phyloP scores from a whole-genome alignment of 495 filamentous ascomycete genomes.

The Neurospora discreta region DNA sequence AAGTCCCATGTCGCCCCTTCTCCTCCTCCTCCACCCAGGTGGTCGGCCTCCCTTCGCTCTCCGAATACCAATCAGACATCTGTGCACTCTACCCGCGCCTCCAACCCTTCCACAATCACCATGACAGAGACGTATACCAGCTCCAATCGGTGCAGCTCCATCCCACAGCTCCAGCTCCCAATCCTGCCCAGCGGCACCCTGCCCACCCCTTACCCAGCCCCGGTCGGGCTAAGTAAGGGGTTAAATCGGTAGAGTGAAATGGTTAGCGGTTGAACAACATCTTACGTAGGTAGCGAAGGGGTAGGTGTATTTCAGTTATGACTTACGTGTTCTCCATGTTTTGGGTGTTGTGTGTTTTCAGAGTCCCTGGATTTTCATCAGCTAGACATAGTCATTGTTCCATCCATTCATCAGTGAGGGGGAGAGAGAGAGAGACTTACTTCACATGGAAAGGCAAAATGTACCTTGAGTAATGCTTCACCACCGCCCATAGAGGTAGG shows the following conservation, averaged over 20 bases:
- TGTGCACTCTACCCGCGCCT: too few relatives aligned
- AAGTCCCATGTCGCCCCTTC: too few relatives aligned
- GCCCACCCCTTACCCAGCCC: background rate
- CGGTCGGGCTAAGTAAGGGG: too few relatives aligned
- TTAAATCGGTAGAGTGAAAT: background rate
- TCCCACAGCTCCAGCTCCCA: background rate
- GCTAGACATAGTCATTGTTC: background rate
- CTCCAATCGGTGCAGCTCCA: too few relatives aligned
- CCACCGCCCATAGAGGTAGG: background rate
- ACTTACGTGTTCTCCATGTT: background rate
- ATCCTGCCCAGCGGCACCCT: background rate
- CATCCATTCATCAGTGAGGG: background rate
- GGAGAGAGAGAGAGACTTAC: background rate
- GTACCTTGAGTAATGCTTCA: background rate
- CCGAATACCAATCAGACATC: too few relatives aligned
- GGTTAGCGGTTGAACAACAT: background rate
- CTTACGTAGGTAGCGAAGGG: background rate
- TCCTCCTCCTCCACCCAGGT: too few relatives aligned
- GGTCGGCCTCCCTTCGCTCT: too few relatives aligned
- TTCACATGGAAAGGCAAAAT: too few relatives aligned
- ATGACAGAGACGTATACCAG: too few relatives aligned
- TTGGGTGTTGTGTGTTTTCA: background rate
- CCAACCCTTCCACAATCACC: too few relatives aligned
- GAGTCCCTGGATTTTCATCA: background rate
- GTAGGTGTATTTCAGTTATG: background rate